Conservation (phyloP, 306 rosid species). For the Trichosanthes cucumerina region DNA sequence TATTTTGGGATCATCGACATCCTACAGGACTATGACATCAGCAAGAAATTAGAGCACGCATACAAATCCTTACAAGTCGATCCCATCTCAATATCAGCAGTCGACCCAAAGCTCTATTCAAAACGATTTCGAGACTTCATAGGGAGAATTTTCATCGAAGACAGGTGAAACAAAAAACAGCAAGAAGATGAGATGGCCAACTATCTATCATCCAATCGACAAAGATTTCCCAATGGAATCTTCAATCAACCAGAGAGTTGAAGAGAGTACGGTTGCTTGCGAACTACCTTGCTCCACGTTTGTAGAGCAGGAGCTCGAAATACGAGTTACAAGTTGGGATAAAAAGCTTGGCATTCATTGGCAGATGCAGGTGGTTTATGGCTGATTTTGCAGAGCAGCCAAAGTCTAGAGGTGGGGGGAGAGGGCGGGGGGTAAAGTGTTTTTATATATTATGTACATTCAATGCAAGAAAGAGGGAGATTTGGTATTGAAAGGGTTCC, state of each 20-base stretch:
- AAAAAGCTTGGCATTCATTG: background rate
- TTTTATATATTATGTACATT: background rate
- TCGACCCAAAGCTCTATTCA: conserved; percentile 92
- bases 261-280: background rate
- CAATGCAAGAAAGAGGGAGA: conserved; percentile 7
- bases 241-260: background rate
- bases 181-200: background rate
- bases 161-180: conserved; percentile 36
- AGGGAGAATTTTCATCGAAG: conserved; percentile 70
- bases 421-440: background rate
- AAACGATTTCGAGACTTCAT: conserved; percentile 87
- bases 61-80: conserved; percentile 87
- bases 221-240: background rate
- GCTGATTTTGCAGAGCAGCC: conserved; percentile 17
- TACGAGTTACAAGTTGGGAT: background rate
- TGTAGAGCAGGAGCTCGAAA: background rate
- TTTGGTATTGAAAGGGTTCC: background rate
- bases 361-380: background rate
- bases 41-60: conserved; percentile 92
- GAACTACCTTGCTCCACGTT: background rate
- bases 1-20: conserved; percentile 95
- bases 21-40: conserved; percentile 85
- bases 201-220: background rate
- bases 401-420: background rate
- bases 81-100: conserved; percentile 86